A percentile compares a stretch with the other conserved stretches of the same genome.
Conservation (phyloP, 192 early-diverging fungal species). For the Dissophora ornata region DNA sequence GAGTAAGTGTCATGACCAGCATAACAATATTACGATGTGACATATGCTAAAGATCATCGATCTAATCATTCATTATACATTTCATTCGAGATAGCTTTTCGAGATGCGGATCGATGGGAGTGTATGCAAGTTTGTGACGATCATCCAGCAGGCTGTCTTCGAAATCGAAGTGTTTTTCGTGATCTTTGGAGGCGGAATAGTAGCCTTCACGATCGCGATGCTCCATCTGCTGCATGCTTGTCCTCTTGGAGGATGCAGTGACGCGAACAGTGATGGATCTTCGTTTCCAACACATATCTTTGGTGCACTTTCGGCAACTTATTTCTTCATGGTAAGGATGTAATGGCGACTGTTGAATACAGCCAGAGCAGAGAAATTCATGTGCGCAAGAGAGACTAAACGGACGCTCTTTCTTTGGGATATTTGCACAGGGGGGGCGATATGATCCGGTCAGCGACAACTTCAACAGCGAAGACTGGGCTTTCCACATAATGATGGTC, state of each 20-base stretch:
- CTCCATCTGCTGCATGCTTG: constrained; percentile 20
- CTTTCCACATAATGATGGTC: constrained; percentile 19
- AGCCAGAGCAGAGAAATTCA: neutral
- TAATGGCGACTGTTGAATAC: too few relatives aligned
- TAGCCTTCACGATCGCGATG: constrained; percentile 17
- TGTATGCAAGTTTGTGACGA: constrained; percentile 21
- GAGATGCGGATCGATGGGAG: neutral
- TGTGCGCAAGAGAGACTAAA: too few relatives aligned
- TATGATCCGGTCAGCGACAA: constrained; percentile 14
- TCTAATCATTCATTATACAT: too few relatives aligned
- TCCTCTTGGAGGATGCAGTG: neutral
- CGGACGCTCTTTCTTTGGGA: too few relatives aligned
- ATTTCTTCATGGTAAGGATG: constrained; percentile 40
- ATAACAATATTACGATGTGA: too few relatives aligned
- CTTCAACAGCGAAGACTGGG: neutral
- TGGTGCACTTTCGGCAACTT: constrained; percentile 7
- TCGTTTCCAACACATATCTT: constrained; percentile 10
- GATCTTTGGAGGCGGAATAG: constrained; percentile 17
- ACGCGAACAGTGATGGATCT: too few relatives aligned
- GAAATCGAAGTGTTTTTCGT: constrained; percentile 27
- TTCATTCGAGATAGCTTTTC: neutral
- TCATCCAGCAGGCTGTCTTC: constrained; percentile 6
- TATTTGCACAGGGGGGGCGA: constrained; percentile 24
- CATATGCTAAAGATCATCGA: too few relatives aligned
- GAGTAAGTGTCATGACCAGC: too few relatives aligned